A percentile compares a stretch with the other conserved stretches of the same genome.
Conservation (phyloP, 73 alveolate genomes). For the Tetrahymena elliotti region DNA sequence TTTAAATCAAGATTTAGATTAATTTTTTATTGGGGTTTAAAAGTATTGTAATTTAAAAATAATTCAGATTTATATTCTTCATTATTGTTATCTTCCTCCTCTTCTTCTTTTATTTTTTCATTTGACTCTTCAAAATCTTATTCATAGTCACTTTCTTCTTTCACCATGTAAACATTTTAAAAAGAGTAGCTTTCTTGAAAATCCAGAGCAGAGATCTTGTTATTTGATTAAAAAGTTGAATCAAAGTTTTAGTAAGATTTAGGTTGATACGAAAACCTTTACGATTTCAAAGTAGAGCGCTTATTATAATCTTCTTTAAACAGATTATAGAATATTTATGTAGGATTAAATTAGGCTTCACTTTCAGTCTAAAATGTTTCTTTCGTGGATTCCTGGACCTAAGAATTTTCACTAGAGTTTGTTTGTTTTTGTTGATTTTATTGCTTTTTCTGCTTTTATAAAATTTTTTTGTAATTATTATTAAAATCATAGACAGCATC, state of each 20-base stretch:
- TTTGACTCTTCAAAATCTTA: not conserved
- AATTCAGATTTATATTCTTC: not conserved
- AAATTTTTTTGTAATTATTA: not conserved
- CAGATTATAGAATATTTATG: not conserved
- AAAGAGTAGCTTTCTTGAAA: not conserved
- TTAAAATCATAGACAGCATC: not conserved
- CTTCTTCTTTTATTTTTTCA: not conserved
- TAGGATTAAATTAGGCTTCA: not conserved
- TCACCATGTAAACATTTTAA: not conserved
- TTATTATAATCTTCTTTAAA: not conserved
- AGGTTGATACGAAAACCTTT: not conserved
- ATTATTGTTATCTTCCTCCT: not conserved
- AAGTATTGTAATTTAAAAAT: not conserved
- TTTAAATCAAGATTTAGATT: too few relatives aligned
- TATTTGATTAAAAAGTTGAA: not conserved
- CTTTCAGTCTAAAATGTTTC: not conserved
- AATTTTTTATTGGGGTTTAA: not conserved
- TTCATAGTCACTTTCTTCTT: not conserved
- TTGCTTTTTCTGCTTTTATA: not conserved
- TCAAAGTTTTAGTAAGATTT: not conserved
- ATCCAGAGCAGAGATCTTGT: not conserved
- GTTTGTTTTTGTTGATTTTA: not conserved
- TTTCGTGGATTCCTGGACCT: not conserved
- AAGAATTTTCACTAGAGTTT: not conserved
- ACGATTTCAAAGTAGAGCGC: not conserved